Conservation (phyloP, 2,329 filamentous ascomycete species). For the Cytospora mali region DNA sequence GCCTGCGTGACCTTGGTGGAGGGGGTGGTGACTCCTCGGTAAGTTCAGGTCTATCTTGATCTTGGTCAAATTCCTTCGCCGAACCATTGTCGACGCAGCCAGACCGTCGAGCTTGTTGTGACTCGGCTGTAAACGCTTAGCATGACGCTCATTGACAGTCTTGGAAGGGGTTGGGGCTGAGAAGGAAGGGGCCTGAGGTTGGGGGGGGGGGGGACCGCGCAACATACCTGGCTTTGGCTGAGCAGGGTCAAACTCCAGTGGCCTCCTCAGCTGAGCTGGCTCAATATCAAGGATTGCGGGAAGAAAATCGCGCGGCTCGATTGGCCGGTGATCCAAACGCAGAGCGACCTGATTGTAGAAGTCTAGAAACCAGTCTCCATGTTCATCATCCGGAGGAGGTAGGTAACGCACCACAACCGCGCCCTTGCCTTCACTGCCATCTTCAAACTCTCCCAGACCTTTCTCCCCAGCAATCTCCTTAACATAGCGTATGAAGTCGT, state of each 20-base stretch:
- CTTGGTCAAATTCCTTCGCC: conserved; percentile 35
- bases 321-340: conserved; percentile 75
- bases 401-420: conserved; percentile 78
- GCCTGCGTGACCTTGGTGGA: conserved; percentile 33
- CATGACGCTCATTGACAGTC: background rate
- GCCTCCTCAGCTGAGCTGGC: conserved; percentile 69
- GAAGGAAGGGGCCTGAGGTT: no score
- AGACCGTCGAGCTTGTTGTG: background rate
- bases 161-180: no score
- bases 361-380: conserved; percentile 66
- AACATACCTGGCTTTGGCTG: conserved; percentile 32
- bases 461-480: conserved; percentile 76
- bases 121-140: conserved; percentile 7
- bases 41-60: conserved; percentile 14
- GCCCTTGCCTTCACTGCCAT: conserved; percentile 66
- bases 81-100: conserved; percentile 14
- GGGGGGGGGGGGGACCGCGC: background rate
- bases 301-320: conserved; percentile 89
- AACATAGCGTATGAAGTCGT: conserved; percentile 79
- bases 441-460: conserved; percentile 64
- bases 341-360: conserved; percentile 72
- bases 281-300: conserved; percentile 86
- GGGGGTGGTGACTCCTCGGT: conserved; percentile 26
- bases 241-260: conserved; percentile 58
- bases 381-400: conserved; percentile 53